These are phyloP conservation scores for Ophiostoma perfectum DNA, from an alignment of 2,329 filamentous ascomycete species.

Conservation along the genomic window DNA sequence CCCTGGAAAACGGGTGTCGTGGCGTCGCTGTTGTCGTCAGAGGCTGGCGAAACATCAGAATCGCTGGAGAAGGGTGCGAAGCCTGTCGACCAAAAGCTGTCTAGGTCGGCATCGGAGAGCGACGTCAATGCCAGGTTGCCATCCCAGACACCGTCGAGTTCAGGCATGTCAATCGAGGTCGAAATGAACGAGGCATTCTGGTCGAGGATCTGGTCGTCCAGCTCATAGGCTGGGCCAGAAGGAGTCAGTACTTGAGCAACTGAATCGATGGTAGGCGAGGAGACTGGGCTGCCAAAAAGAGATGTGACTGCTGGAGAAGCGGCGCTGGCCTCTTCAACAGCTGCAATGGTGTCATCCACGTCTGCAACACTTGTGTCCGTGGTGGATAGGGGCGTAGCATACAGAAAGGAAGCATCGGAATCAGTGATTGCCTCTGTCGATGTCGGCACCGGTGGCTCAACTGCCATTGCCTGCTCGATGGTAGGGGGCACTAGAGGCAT, in stretches of 20 bases:
- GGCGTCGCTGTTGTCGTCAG: not conserved
- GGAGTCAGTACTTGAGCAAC: not conserved
- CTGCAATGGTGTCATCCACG: not conserved
- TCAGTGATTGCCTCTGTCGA: not conserved
- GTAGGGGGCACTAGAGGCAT: not conserved
- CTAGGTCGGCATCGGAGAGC: not conserved
- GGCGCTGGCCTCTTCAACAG: not conserved
- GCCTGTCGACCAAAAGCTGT: not conserved
- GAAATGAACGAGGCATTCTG: not conserved
- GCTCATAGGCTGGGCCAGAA: not conserved
- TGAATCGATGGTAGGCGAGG: not conserved
- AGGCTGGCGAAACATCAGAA: not conserved
- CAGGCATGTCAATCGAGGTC: not conserved
- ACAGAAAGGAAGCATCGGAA: conserved; percentile 1
- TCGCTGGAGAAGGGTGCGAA: not conserved
- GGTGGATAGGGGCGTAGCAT: not conserved
- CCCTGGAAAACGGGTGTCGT: not conserved
- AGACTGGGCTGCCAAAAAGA: conserved; percentile 2
- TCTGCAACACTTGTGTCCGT: not conserved
- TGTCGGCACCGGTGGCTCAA: not conserved
- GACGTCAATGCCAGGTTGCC: not conserved
- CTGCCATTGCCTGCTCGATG: not conserved
- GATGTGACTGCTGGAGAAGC: not conserved
- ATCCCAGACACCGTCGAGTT: conserved; percentile 8
- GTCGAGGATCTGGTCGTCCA: not conserved